Percentiles rank a stretch among this genome's conserved stretches.
Evolutionary conservation across 108 stramenopile species (phyloP).

Genomic region (Parietichytrium sp.): DNA sequence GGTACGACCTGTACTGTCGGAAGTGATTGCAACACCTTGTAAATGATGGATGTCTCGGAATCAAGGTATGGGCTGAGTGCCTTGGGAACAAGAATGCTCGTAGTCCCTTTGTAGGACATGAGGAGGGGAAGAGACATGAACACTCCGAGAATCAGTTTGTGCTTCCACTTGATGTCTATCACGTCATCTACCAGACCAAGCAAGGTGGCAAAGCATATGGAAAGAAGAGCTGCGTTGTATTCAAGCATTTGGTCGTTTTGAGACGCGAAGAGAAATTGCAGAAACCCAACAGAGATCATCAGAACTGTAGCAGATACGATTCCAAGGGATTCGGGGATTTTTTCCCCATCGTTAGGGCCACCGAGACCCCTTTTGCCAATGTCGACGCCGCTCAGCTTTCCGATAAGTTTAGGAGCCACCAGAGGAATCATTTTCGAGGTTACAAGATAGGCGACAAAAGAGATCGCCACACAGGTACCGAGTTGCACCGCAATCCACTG

Average conservation of each 20-base stretch:
- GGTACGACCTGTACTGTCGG: conserved; percentile 68
- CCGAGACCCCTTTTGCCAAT: conserved; percentile 34
- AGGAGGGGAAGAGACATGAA: conserved; percentile 92
- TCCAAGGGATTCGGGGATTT: background rate
- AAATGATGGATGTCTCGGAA: background rate
- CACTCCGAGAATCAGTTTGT: conserved; percentile 87
- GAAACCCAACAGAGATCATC: conserved; percentile 15
- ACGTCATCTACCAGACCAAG: conserved; percentile 95
- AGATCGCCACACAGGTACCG: background rate
- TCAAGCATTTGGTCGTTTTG: conserved; percentile 23
- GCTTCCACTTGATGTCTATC: conserved; percentile 94
- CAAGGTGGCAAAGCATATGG: conserved; percentile 93
- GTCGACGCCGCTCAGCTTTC: conserved; percentile 14
- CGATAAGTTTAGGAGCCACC: background rate
- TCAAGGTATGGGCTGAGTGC: conserved; percentile 13
- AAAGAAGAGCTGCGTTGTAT: conserved; percentile 76
- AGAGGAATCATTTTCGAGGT: conserved; percentile 4
- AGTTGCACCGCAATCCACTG: background rate
- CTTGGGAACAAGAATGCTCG: conserved; percentile 80
- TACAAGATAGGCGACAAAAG: background rate
- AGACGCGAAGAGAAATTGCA: conserved; percentile 11
- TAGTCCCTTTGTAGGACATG: conserved; percentile 86
- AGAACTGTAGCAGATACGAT: conserved; percentile 4
- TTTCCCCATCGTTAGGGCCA: conserved; percentile 17
- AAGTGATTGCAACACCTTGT: background rate